Evolutionary conservation across 2,329 filamentous ascomycete species (phyloP), one percentile per base, ranked within the genome.

Genomic region (Exophiala calicioides): DNA sequence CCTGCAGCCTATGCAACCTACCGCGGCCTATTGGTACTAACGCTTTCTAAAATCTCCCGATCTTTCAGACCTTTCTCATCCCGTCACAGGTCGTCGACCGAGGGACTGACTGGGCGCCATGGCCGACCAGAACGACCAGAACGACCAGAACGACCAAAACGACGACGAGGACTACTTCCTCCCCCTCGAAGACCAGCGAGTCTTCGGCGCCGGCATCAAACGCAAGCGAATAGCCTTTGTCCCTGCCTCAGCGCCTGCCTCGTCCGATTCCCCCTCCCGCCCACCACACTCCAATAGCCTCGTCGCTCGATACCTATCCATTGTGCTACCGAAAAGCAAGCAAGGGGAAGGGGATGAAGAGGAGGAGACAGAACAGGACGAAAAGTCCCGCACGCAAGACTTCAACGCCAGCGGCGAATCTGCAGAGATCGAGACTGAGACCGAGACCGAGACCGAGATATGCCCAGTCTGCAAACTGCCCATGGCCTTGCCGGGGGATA

Each of bases 401-500:
- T n/a, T n/a, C n/a, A n/a, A n/a, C n/a, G n/a, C n/a, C n/a, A n/a
- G 30, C 13, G 15, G 20, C 9, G 12, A n/a, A 23, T 18, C 15
- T 26, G 29, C 30, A 23, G 3, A 29, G 19, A 20, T n/a, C n/a
- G 7, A 35, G 19, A 30, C 8, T 4, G 20, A 20, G 8, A n/a
- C 16, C 7, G 12, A 12, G 13, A 27, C 36, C 16, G 18, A 15
- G 26, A 10, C 19, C 24, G 30, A 31, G 16, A 56, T 71, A 41
- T 86, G 82, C 62, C 70, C 78, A 44, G 69, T 82, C 49, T 86
- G 82, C 68, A 73, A 71, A n/a, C 71, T 84, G n/a, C 80, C 80
- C 4, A 47, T 82, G 23, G 27, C 45, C 2, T 19, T 35, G 15
- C 36, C 36, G 10, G 12, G 9, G 5, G 46, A 47, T 16, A 27